These are phyloP conservation scores for Rhizopogon rudus DNA, from an alignment of 768 basidiomycete genomes.

Conservation along the genomic window DNA sequence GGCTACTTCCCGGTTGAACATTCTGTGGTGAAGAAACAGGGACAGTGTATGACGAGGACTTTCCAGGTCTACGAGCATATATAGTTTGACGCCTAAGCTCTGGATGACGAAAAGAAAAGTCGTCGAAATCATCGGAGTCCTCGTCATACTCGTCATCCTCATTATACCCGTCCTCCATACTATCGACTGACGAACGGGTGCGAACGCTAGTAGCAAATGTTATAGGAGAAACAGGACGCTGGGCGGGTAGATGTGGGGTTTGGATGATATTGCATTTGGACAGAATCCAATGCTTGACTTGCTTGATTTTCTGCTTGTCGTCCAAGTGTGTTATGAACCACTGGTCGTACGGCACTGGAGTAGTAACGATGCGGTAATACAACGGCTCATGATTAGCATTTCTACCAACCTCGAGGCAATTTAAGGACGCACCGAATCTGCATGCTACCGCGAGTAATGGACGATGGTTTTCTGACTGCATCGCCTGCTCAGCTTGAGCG, in stretches of 20 bases:
- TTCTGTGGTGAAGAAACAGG: background rate
- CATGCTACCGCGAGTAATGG: constrained; percentile 43
- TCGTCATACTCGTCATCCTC: constrained; percentile 28
- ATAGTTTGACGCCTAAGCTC: constrained; percentile 1
- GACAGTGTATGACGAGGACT: constrained; percentile 7
- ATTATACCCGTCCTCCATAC: constrained; percentile 19
- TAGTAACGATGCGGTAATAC: background rate
- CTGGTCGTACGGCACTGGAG: constrained; percentile 64
- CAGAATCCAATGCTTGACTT: constrained; percentile 61
- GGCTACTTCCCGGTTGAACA: constrained; percentile 5
- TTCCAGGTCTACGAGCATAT: constrained; percentile 6
- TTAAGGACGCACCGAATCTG: constrained; percentile 44
- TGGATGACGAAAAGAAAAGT: constrained; percentile 7
- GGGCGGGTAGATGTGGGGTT: constrained; percentile 20
- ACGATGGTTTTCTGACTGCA: constrained; percentile 7
- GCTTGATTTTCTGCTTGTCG: constrained; percentile 52
- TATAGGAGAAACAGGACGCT: constrained; percentile 60
- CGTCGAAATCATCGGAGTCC: constrained; percentile 21
- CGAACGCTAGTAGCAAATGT: constrained; percentile 45
- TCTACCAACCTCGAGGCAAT: background rate
- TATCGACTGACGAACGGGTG: constrained; percentile 17
- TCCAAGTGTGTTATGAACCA: constrained; percentile 73
- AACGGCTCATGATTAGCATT: background rate
- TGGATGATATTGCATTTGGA: constrained; percentile 44
- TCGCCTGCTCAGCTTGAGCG: background rate